Base-by-base conservation (phyloP, 106 monocot species). In the Alisma plantagoaquatica region DNA sequence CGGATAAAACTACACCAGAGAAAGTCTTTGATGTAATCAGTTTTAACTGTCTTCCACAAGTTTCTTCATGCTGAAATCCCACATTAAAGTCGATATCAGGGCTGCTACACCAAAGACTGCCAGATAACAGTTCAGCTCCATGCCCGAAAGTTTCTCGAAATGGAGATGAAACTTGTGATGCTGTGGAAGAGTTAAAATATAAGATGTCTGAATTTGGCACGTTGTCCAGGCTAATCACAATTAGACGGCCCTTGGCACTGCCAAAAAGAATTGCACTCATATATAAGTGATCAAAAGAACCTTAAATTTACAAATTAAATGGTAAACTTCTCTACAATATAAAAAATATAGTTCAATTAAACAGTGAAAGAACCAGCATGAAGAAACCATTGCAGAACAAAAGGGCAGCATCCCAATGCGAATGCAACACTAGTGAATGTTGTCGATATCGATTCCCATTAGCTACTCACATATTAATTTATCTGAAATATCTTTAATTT, bases 181-280 rank as follows among this genome's bases (percentile, higher is more conserved):
- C 46, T 29, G 65, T 27, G 63, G 47, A 61, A 19, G 62, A 50
- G 57, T 51, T 73, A 41, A 72, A 75, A 56, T 42, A 57, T 23
- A 52, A 28, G 0, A 46, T 51, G 19, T 78, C 80, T 35, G 66
- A 59, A 68, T 48, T 73, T 60, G 73, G 69, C 59, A 35, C 17
- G 30, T 51, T 43, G 10, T 76, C 75, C 59, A 96, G 59, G 56
- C 74, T 79, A 42, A 98, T 50, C 48, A 90, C 58, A 63, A 98
- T 57, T 41, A 98, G 57, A 10, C 98, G 85, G 27, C 98, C 98
- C 59, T 61, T 90, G 17, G 63, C 50, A 51, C 85, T 90, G 82
- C 14, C 46, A 17, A 19, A 17, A 47, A 47, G 46, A 47, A n/a
- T 15, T 17, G 8, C 20, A 17, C 14, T 10, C n/a, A 21, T n/a